Percentiles rank a stretch among this genome's conserved stretches.
These are phyloP conservation scores for Botrytis sinoallii DNA, from an alignment of 2,329 filamentous ascomycete genomes.

Conservation along the genomic window DNA sequence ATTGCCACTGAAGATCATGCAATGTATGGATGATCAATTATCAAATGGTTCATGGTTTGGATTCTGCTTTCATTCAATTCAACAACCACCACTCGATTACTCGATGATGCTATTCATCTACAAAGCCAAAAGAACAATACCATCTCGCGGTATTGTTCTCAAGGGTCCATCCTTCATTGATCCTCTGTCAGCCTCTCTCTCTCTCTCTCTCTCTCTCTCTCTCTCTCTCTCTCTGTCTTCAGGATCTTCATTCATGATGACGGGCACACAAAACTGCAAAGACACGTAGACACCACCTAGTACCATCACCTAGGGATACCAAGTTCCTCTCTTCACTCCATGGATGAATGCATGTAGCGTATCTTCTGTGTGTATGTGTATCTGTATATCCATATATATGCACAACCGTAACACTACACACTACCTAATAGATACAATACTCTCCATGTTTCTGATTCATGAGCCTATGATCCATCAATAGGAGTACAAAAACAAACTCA, in stretches of 20 bases:
- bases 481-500: neutral
- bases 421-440: too few relatives aligned
- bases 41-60: neutral
- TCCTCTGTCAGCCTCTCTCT: neutral
- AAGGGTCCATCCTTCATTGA: neutral
- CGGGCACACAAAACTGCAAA: neutral
- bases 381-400: neutral
- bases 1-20: neutral
- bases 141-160: neutral
- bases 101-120: neutral
- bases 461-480: neutral
- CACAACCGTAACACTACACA: neutral
- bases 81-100: neutral
- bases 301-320: neutral
- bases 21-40: neutral
- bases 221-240: neutral
- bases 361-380: neutral
- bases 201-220: too few relatives aligned
- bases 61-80: neutral
- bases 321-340: neutral
- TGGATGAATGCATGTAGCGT: neutral
- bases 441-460: neutral
- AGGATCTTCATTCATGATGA: too few relatives aligned
- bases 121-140: neutral
- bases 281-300: neutral